Evolutionary conservation across 352 stramenopile species (phyloP).

Genomic region (Phytopythium helicoides): DNA sequence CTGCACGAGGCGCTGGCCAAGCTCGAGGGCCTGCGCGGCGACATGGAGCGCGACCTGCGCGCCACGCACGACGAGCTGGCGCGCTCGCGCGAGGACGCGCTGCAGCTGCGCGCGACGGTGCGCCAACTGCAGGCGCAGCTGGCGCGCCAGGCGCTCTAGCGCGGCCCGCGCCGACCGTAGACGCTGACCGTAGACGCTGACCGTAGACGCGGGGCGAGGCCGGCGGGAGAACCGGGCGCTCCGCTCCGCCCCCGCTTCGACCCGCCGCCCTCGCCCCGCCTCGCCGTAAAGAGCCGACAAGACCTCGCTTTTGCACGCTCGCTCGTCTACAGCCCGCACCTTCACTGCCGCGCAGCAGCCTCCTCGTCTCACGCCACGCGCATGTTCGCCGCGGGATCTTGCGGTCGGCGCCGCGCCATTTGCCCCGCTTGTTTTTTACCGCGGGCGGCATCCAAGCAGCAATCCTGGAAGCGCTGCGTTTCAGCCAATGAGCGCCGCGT

Average conservation of each 20-base stretch:
- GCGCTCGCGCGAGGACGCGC: conserved; percentile 48
- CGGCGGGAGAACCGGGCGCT: conserved; percentile 3
- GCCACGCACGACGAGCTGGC: conserved; percentile 47
- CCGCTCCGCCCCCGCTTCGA: conserved; percentile 1
- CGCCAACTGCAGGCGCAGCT: conserved; percentile 61
- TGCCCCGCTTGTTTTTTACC: too few species aligned
- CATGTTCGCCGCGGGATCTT: too few species aligned
- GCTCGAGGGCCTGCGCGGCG: conserved; percentile 62
- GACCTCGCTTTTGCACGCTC: not conserved
- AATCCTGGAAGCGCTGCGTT: too few species aligned
- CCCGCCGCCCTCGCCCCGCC: not conserved
- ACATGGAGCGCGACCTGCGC: conserved; percentile 50
- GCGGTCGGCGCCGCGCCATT: too few species aligned
- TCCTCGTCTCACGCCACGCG: too few species aligned
- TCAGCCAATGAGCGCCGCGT: too few species aligned
- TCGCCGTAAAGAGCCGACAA: not conserved
- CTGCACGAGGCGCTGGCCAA: conserved; percentile 73
- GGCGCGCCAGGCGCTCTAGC: conserved; percentile 52
- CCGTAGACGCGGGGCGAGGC: conserved; percentile 11
- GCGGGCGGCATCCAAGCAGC: too few species aligned
- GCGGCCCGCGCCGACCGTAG: not conserved
- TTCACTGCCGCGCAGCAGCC: too few species aligned
- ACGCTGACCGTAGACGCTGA: too few species aligned
- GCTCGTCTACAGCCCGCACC: not conserved
- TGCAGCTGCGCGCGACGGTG: conserved; percentile 55